Conservation (phyloP, 1,284 basidiomycete genomes). For the Heliocybe sulcata region DNA sequence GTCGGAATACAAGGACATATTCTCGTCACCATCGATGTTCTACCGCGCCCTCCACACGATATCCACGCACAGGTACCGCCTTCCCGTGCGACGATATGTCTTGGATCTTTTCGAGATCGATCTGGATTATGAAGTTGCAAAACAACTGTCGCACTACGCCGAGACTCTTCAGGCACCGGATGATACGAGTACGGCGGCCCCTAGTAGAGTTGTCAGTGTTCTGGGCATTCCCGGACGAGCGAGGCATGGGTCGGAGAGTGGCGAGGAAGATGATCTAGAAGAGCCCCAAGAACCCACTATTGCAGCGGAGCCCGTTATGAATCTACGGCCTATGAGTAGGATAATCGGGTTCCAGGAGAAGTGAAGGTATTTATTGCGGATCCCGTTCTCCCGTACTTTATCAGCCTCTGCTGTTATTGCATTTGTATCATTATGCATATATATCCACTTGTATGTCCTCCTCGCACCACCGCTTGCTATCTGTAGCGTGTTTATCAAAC, state of each 20-base stretch:
- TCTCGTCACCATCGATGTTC: constrained; percentile 73
- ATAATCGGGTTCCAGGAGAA: constrained; percentile 54
- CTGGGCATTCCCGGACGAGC: constrained; percentile 42
- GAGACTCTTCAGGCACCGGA: constrained; percentile 25
- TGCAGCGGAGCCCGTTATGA: constrained; percentile 30
- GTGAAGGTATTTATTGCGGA: not conserved
- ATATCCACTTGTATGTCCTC: not conserved
- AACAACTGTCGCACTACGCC: constrained; percentile 42
- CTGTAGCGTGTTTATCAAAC: no score
- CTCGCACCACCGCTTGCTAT: no score
- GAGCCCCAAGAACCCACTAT: constrained; percentile 39
- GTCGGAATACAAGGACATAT: constrained; percentile 70
- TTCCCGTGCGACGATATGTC: constrained; percentile 87
- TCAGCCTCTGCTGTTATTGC: not conserved
- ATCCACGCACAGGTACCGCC: constrained; percentile 82
- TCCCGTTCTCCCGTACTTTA: not conserved
- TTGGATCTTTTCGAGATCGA: constrained; percentile 88
- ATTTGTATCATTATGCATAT: not conserved
- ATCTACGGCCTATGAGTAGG: constrained; percentile 48
- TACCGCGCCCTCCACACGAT: constrained; percentile 83
- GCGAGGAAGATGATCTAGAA: constrained; percentile 50
- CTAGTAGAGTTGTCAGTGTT: constrained; percentile 48
- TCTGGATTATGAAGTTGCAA: constrained; percentile 53
- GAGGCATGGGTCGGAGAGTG: constrained; percentile 48
- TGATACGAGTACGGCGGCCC: constrained; percentile 17